Evolutionary conservation across 2,329 filamentous ascomycete species (phyloP).

Genomic region (Botrytis porri): DNA sequence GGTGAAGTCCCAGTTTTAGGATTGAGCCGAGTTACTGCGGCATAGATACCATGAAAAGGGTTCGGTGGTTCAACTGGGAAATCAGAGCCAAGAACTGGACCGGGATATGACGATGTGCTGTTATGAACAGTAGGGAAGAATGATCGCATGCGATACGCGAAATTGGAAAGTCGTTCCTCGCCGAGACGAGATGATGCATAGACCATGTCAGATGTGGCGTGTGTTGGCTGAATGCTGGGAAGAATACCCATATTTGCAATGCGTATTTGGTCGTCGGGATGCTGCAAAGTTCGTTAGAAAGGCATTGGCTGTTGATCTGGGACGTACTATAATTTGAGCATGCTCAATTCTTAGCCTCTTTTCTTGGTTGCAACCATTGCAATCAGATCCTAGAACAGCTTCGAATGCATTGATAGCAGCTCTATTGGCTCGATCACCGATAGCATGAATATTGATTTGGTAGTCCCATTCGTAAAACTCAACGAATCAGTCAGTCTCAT

Average conservation of each 20-base stretch:
- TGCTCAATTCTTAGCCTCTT: constrained; percentile 68
- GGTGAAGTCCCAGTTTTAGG: constrained; percentile 54
- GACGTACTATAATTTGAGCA: constrained; percentile 57
- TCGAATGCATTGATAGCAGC: constrained; percentile 62
- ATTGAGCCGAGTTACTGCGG: constrained; percentile 59
- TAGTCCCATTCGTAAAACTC: constrained; percentile 57
- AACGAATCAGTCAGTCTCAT: constrained; percentile 13
- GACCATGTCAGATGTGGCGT: constrained; percentile 68
- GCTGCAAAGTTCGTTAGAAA: constrained; percentile 31
- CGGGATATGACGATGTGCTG: constrained; percentile 24
- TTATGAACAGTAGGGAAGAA: constrained; percentile 46
- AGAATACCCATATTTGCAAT: constrained; percentile 59
- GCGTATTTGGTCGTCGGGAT: constrained; percentile 60
- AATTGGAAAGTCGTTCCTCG: constrained; percentile 47
- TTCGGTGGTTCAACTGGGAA: constrained; percentile 69
- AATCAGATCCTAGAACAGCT: constrained; percentile 52
- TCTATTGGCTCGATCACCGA: constrained; percentile 67
- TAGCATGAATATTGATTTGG: constrained; percentile 71
- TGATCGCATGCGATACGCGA: constrained; percentile 66
- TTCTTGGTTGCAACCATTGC: constrained; percentile 52
- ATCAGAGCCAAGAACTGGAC: constrained; percentile 62
- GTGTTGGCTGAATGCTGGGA: constrained; percentile 65
- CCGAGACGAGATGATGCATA: constrained; percentile 63
- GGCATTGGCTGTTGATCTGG: not conserved
- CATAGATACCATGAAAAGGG: constrained; percentile 67